A percentile compares a stretch with the other conserved stretches of the same genome.
Conservation (phyloP, 2,329 filamentous ascomycete species). For the Arthrobotrys pseudoclavata region DNA sequence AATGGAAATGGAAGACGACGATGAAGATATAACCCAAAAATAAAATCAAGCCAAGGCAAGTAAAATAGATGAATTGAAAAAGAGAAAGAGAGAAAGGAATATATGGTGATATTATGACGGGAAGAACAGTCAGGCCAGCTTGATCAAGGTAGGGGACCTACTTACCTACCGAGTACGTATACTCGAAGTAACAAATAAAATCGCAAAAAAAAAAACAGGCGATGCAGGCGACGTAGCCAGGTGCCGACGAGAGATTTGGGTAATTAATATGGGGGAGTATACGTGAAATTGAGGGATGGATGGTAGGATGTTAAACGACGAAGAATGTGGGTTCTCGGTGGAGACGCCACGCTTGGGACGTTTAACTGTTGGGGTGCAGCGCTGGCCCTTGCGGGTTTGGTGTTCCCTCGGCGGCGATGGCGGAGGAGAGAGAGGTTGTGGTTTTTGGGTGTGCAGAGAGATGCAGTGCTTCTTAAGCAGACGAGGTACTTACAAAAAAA, state of each 20-base stretch:
- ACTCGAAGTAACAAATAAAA: background rate
- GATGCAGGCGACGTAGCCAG: constrained; percentile 1
- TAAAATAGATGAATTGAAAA: background rate
- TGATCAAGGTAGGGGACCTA: background rate
- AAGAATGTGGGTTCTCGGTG: constrained; percentile 26
- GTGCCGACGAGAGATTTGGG: background rate
- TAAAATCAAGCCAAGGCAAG: no score
- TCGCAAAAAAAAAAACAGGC: background rate
- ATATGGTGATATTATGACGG: background rate
- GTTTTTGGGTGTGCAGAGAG: background rate
- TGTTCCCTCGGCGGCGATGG: constrained; percentile 37
- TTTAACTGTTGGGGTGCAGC: background rate
- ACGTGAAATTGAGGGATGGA: constrained; percentile 3
- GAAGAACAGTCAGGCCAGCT: background rate
- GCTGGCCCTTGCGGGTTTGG: constrained; percentile 7
- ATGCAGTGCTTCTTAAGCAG: background rate
- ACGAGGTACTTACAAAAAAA: background rate
- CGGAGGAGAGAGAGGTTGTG: constrained; percentile 34
- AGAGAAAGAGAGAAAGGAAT: background rate
- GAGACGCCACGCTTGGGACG: constrained; percentile 26
- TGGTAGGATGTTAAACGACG: background rate
- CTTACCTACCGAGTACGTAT: background rate
- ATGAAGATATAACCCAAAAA: no score
- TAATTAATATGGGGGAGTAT: background rate
- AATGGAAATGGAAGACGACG: no score